Base-by-base conservation (phyloP, 2,329 filamentous ascomycete genomes). In the Pseudogymnoascus verrucosus region DNA sequence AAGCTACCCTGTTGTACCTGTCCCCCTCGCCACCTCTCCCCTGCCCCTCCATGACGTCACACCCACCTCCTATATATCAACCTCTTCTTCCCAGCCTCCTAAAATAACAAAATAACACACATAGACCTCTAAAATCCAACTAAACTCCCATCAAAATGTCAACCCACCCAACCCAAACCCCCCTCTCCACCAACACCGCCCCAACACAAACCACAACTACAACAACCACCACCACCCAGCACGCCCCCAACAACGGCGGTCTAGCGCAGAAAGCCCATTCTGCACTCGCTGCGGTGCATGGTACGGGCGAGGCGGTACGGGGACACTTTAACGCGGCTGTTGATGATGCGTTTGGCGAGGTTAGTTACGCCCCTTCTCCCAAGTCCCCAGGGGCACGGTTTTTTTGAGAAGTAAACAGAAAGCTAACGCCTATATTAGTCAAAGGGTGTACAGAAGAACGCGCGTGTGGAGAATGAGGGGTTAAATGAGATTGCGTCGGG, bases 381-480 rank as follows among this genome's bases (percentile, higher is more conserved):
- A 37, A 31, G 51, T 47, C 19, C 28, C 51, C 14, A 44, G 47
- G 28, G 6, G 28, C 7, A 31, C 28, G 28, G 28, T 8, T 8
- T 31, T 31, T 31, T 8, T 1, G 28, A 10, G 28, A 26, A 28
- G 3, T n/a, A 5, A n/a, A 26, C 12, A 51, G 31, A 12, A 34
- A 42, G 26, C 16, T 34, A 28, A 31, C 16, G 3, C 10, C 16
- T 2, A 5, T 31, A 8, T 40, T 47, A 69, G 68, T 23, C 44
- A 26, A 63, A 61, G 12, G 67, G 67, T 3, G 64, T 65, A 1
- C 63, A 63, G 11, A 69, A 68, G 61, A 69, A 70, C 62, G n/a
- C 62, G 5, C 62, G 54, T 4, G 65, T 70, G 34, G 67, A 66
- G 12, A 42, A 64, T 39, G 62, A 57, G 31, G 69, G 69, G 11